phyloP scores from a whole-genome alignment of 495 filamentous ascomycete species.

The Aspergillus mulundensis region DNA sequence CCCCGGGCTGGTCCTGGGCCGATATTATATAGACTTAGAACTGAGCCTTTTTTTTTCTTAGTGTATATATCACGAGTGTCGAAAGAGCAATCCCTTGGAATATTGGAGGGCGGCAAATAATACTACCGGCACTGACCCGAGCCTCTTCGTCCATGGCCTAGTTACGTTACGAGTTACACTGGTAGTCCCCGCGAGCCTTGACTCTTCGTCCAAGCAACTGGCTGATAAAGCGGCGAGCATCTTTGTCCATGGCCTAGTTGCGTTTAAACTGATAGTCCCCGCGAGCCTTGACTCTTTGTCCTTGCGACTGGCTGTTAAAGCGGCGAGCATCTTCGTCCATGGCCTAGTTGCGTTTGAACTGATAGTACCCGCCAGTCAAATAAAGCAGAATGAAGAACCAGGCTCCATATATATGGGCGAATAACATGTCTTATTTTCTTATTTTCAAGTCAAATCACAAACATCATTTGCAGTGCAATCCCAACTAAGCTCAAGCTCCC shows the following conservation, averaged over 20 bases:
- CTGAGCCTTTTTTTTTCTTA: not conserved
- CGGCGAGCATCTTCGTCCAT: too few species aligned
- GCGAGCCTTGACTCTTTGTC: too few species aligned
- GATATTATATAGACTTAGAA: not conserved
- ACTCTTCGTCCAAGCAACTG: not conserved
- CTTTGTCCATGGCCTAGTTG: too few species aligned
- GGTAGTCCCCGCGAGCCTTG: too few species aligned
- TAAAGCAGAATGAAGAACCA: not conserved
- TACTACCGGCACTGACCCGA: too few species aligned
- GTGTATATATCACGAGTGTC: not conserved
- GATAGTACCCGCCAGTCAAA: not conserved
- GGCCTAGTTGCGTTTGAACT: not conserved
- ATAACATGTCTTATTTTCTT: conserved; percentile 2
- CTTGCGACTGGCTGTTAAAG: too few species aligned
- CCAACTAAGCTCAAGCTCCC: not conserved
- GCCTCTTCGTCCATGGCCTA: too few species aligned
- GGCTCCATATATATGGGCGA: conserved; percentile 2
- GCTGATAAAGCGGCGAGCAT: too few species aligned
- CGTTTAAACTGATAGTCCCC: too few species aligned
- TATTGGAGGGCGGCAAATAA: not conserved
- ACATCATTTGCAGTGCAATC: not conserved
- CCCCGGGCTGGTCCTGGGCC: conserved; percentile 15
- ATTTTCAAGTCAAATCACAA: not conserved
- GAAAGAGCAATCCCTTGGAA: not conserved
- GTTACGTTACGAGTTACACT: too few species aligned